Conservation (phyloP, 1,284 basidiomycete genomes). For the Melampsora americana region DNA sequence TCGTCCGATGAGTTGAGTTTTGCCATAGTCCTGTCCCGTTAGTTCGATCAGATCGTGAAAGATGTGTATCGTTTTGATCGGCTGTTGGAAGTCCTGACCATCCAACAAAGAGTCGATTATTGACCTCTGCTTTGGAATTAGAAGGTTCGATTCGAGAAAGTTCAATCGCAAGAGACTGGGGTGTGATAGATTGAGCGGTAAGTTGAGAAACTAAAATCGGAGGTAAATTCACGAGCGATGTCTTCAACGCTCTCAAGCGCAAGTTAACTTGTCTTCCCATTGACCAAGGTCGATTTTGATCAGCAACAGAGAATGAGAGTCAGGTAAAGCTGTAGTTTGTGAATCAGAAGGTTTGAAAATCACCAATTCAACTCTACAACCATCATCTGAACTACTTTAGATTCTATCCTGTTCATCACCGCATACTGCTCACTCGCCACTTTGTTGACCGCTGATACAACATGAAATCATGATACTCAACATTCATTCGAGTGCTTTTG, state of each 20-base stretch:
- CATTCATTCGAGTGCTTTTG: too few species aligned
- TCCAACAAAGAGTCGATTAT: constrained; percentile 21
- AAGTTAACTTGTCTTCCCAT: constrained; percentile 38
- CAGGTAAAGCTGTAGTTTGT: too few species aligned
- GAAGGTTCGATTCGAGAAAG: neutral
- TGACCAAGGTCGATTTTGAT: too few species aligned
- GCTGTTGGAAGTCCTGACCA: constrained; percentile 40
- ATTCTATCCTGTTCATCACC: too few species aligned
- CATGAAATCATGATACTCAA: too few species aligned
- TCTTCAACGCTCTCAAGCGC: constrained; percentile 10
- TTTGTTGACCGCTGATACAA: too few species aligned
- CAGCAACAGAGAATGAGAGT: too few species aligned
- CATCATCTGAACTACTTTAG: too few species aligned
- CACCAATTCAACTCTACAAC: too few species aligned
- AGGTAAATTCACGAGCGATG: constrained; percentile 34
- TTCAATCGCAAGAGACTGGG: constrained; percentile 37
- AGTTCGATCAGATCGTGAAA: neutral
- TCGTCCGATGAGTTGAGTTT: neutral
- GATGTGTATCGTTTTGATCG: neutral
- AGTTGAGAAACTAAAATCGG: constrained; percentile 31
- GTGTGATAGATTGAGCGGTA: constrained; percentile 33
- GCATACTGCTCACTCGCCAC: too few species aligned
- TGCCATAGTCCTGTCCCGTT: too few species aligned
- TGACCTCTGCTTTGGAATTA: constrained; percentile 12
- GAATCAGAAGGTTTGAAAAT: too few species aligned